A percentile compares a stretch with the other conserved stretches of the same genome.
phyloP scores from a whole-genome alignment of 1,139 yeast species.

The Lodderomyces elongisporus region DNA sequence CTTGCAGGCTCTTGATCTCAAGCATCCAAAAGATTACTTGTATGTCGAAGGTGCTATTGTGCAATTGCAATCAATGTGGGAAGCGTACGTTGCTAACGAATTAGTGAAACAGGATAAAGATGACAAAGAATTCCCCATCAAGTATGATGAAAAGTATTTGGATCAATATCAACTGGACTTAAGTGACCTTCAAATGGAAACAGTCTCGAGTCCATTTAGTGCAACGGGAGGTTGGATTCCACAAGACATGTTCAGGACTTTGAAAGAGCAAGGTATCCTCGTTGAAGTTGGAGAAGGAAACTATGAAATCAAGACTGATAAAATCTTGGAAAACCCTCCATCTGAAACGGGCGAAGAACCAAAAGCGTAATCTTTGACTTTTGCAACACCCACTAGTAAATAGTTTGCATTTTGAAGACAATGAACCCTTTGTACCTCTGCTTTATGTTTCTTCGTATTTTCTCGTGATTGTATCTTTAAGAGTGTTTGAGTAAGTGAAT shows the following conservation, averaged over 20 bases:
- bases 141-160: slow-evolving; percentile 50
- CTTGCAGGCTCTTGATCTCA: slow-evolving; percentile 59
- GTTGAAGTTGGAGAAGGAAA: slow-evolving; percentile 33
- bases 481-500: too few relatives aligned
- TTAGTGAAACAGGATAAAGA: slow-evolving; percentile 40
- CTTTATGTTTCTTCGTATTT: too few relatives aligned
- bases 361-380: not conserved
- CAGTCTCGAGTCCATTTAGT: slow-evolving; percentile 72
- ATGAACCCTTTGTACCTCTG: too few relatives aligned
- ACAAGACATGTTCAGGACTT: slow-evolving; percentile 77
- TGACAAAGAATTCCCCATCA: slow-evolving; percentile 52
- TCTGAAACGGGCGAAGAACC: slow-evolving; percentile 4
- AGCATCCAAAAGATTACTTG: slow-evolving; percentile 57
- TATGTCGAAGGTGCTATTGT: slow-evolving; percentile 63
- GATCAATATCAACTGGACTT: slow-evolving; percentile 55
- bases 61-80: slow-evolving; percentile 76
- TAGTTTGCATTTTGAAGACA: not conserved
- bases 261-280: slow-evolving; percentile 63
- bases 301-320: slow-evolving; percentile 35
- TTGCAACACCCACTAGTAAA: not conserved
- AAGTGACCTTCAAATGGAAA: slow-evolving; percentile 61
- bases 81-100: slow-evolving; percentile 57
- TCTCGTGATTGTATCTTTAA: too few relatives aligned
- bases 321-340: slow-evolving; percentile 25
- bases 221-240: slow-evolving; percentile 97